Base-by-base conservation (phyloP, 495 filamentous ascomycete genomes). In the Xanthoparmelia taractica region DNA sequence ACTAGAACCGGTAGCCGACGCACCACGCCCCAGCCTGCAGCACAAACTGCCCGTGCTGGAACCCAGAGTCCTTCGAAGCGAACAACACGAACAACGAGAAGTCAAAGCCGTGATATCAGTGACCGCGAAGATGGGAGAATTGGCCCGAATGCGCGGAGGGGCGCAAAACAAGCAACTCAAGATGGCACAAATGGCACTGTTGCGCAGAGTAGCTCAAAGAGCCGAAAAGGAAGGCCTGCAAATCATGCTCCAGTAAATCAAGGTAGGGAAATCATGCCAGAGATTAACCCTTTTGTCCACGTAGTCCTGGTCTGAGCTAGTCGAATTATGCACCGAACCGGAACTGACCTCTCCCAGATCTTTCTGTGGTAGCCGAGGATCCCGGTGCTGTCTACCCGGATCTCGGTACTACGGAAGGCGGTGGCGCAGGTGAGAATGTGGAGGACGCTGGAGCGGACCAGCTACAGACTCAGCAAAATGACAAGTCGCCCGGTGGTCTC, bases 61-160 rank as follows among this genome's bases (percentile, higher is more conserved):
- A 54, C 33, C 38, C 62, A 65, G 54, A 69, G 59, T 37, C 66
- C 64, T n/a, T 57, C 59, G 8, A 65, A 60, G n/a, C 63, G 69
- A 20, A 66, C 63, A 8, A 69, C 60, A 20, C 50, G 73, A 27
- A 63, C 60, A 8, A 72, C 73, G 27, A 68, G 78, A 70, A 79
- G 78, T 61, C 71, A 68, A 59, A 79, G 77, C 66, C 67, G 67
- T 29, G 77, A 77, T 18, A 40, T 74, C 15, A 73, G 69, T 52
- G 68, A 66, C 20, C 65, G 58, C 57, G 65, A 66, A 31, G 57
- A 56, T 36, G 37, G 27, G 41, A 29, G 54, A 48, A 20, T 43
- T n/a, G 34, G 65, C 58, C 37, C 40, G 58, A 57, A 58, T n/a
- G 12, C 64, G 61, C 31, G 69, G 70, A 63, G 60, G 59, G 31